phyloP scores from a whole-genome alignment of 2,329 filamentous ascomycete species.

The Colletotrichum higginsianum region DNA sequence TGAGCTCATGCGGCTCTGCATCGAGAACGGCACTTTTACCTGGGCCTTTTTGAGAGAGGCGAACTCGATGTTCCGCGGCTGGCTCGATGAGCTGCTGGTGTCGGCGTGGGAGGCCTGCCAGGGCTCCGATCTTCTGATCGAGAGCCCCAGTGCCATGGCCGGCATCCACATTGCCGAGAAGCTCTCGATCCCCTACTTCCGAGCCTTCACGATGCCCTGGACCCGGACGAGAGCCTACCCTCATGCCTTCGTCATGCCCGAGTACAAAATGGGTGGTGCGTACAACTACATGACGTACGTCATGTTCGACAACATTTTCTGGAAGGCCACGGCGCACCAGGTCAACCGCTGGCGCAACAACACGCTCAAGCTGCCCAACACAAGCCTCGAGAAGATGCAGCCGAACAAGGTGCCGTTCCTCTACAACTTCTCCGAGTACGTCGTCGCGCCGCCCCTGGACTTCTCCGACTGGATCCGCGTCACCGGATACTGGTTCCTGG shows the following conservation, averaged over 20 bases:
- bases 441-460: slow-evolving; percentile 94
- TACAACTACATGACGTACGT: slow-evolving; percentile 98
- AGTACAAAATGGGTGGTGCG: slow-evolving; percentile 92
- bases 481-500: slow-evolving; percentile 98
- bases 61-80: slow-evolving; percentile 89
- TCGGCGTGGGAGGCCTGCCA: slow-evolving; percentile 89
- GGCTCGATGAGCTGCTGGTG: slow-evolving; percentile 89
- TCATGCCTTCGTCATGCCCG: slow-evolving; percentile 94
- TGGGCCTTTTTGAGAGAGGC: slow-evolving; percentile 91
- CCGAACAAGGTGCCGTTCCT: slow-evolving; percentile 98
- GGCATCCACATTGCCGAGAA: slow-evolving; percentile 98
- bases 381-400: slow-evolving; percentile 90
- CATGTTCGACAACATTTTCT: slow-evolving; percentile 97
- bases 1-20: slow-evolving; percentile 95
- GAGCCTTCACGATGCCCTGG: slow-evolving; percentile 99
- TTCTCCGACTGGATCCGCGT: slow-evolving; percentile 98
- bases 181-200: slow-evolving; percentile 93
- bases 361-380: slow-evolving; percentile 83
- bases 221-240: slow-evolving; percentile 95
- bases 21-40: slow-evolving; percentile 98
- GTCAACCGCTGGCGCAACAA: slow-evolving; percentile 94
- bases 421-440: slow-evolving; percentile 95
- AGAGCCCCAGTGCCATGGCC: slow-evolving; percentile 96
- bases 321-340: slow-evolving; percentile 92
- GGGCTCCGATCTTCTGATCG: slow-evolving; percentile 90